phyloP scores from a whole-genome alignment of 2,329 filamentous ascomycete genomes.

The Bimuria novae-zelandiae region DNA sequence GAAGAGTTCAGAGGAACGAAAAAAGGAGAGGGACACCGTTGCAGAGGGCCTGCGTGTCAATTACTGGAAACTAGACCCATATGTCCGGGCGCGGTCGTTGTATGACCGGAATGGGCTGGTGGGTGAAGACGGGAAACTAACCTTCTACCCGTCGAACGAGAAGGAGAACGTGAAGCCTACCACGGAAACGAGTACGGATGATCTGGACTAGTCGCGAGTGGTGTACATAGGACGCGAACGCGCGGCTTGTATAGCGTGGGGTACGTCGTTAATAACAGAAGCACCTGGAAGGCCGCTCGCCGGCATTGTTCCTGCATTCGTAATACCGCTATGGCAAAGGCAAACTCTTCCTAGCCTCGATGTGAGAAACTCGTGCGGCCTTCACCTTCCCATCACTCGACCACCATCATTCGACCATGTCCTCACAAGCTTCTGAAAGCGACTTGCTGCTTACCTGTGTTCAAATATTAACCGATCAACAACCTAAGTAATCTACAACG shows the following conservation, averaged over 20 bases:
- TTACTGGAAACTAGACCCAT: conserved; percentile 91
- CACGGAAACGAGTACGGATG: conserved; percentile 36
- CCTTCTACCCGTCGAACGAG: conserved; percentile 65
- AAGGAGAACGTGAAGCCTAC: conserved; percentile 11
- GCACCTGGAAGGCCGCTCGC: neutral
- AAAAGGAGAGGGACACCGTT: conserved; percentile 63
- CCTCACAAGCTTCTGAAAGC: too few species aligned
- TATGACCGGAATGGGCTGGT: conserved; percentile 84
- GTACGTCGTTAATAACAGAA: neutral
- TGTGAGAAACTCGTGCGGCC: too few species aligned
- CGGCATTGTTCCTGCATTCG: too few species aligned
- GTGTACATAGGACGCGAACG: neutral
- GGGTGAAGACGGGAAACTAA: conserved; percentile 66
- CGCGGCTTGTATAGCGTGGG: neutral
- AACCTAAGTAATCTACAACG: too few species aligned
- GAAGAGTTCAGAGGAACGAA: conserved; percentile 51
- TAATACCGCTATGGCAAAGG: too few species aligned
- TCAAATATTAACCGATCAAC: too few species aligned
- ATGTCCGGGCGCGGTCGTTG: conserved; percentile 77
- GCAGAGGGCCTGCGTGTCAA: conserved; percentile 69
- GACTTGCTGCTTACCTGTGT: too few species aligned
- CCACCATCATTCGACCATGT: too few species aligned
- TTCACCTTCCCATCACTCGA: too few species aligned
- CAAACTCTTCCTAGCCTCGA: too few species aligned
- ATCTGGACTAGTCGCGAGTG: conserved; percentile 36